phyloP scores from a whole-genome alignment of 2,329 filamentous ascomycete genomes.

The Phoma herbarum region DNA sequence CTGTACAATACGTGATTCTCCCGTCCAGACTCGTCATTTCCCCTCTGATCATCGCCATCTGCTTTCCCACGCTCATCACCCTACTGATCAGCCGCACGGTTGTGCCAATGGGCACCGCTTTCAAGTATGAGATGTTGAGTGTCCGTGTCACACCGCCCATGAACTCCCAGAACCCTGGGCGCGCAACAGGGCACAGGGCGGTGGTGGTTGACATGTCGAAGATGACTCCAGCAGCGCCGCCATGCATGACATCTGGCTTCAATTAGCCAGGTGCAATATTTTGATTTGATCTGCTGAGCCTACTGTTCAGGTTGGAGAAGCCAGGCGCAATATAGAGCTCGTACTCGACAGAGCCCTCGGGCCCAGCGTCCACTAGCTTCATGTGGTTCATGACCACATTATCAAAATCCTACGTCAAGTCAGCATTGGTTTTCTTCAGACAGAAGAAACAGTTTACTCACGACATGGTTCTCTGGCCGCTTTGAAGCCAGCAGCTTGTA shows the following conservation, averaged over 20 bases:
- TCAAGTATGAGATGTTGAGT: slow-evolving; percentile 62
- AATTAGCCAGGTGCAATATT: slow-evolving; percentile 3
- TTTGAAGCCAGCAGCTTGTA: slow-evolving; percentile 46
- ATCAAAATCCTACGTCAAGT: slow-evolving; percentile 47
- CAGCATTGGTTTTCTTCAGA: not conserved
- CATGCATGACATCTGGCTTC: slow-evolving; percentile 51
- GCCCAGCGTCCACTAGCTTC: slow-evolving; percentile 48
- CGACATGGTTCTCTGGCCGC: slow-evolving; percentile 45
- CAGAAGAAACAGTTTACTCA: slow-evolving; percentile 22
- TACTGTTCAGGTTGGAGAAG: slow-evolving; percentile 54
- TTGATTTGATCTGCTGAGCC: not conserved
- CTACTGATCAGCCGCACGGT: slow-evolving; percentile 55
- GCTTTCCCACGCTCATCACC: slow-evolving; percentile 58
- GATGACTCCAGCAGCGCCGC: slow-evolving; percentile 51
- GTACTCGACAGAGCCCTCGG: slow-evolving; percentile 48
- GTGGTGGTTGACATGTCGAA: slow-evolving; percentile 58
- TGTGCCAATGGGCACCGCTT: slow-evolving; percentile 58
- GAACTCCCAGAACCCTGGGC: slow-evolving; percentile 62
- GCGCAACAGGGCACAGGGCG: slow-evolving; percentile 59
- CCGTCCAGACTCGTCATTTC: slow-evolving; percentile 61
- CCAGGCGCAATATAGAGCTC: slow-evolving; percentile 47
- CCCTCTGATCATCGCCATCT: slow-evolving; percentile 62
- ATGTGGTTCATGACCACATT: slow-evolving; percentile 49
- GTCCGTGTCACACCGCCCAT: slow-evolving; percentile 61
- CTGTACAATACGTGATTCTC: slow-evolving; percentile 58